phyloP scores from a whole-genome alignment of 257 asterid species.

The Przewalskia tangutica region DNA sequence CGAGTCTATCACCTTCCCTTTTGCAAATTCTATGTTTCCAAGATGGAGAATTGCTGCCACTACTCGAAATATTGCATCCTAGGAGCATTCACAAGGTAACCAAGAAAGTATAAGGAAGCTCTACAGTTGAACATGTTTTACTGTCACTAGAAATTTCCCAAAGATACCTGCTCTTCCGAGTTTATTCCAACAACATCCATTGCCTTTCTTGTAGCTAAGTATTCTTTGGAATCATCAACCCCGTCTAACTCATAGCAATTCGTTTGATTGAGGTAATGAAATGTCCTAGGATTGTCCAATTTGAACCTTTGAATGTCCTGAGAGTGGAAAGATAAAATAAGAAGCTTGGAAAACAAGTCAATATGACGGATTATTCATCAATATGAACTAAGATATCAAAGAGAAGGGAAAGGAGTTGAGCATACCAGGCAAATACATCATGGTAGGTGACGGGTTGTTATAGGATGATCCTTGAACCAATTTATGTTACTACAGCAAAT shows the following conservation, averaged over 20 bases:
- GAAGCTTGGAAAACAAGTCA: neutral
- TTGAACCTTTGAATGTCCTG: conserved; percentile 77
- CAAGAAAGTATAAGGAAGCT: neutral
- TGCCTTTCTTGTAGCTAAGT: conserved; percentile 77
- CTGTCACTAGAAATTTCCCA: neutral
- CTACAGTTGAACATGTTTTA: neutral
- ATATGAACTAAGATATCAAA: neutral
- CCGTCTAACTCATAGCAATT: conserved; percentile 78
- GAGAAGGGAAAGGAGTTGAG: neutral
- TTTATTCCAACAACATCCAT: conserved; percentile 98
- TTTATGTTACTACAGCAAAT: neutral
- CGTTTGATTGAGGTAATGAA: conserved; percentile 90
- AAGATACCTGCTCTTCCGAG: conserved; percentile 73
- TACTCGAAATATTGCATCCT: conserved; percentile 96
- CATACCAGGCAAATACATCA: neutral
- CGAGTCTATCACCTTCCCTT: conserved; percentile 86
- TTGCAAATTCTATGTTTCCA: conserved; percentile 85
- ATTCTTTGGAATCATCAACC: conserved; percentile 79
- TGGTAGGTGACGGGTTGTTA: neutral
- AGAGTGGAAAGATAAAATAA: conserved; percentile 11
- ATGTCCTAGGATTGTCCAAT: conserved; percentile 75
- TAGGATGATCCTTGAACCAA: neutral
- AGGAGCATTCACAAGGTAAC: conserved; percentile 5
- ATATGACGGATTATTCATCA: conserved; percentile 2
- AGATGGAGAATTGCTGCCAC: conserved; percentile 97